Percentiles rank a stretch among this genome's conserved stretches.
These are phyloP conservation scores for Imleria badia DNA, from an alignment of 768 basidiomycete species.

Conservation along the genomic window DNA sequence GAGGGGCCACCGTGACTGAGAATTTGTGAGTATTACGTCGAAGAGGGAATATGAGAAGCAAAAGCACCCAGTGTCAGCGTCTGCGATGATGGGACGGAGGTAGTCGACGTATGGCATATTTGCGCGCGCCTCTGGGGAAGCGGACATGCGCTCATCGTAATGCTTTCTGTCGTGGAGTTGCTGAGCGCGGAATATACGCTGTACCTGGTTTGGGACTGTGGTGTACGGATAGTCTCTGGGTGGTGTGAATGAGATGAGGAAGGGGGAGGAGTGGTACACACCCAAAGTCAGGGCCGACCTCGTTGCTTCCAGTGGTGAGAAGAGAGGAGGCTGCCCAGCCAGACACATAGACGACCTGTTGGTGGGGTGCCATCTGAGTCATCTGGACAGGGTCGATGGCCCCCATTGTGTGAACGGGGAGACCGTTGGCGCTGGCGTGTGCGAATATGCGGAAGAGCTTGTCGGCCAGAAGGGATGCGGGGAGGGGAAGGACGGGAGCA, in stretches of 20 bases:
- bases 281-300: constrained; percentile 93
- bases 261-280: constrained; percentile 21
- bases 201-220: constrained; percentile 94
- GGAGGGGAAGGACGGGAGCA: constrained; percentile 73
- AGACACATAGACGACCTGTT: constrained; percentile 88
- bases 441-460: constrained; percentile 75
- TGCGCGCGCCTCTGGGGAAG: constrained; percentile 59
- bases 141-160: constrained; percentile 79
- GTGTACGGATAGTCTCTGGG: constrained; percentile 91
- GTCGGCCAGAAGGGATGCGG: constrained; percentile 76
- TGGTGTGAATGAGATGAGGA: neutral
- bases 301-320: constrained; percentile 86
- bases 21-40: constrained; percentile 6
- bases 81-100: constrained; percentile 89
- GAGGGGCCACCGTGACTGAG: constrained; percentile 88
- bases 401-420: constrained; percentile 88
- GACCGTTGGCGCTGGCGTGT: constrained; percentile 57
- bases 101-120: constrained; percentile 84
- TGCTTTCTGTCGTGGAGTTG: constrained; percentile 92
- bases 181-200: constrained; percentile 88
- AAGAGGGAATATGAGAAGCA: neutral
- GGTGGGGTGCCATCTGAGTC: constrained; percentile 89
- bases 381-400: constrained; percentile 93
- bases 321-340: constrained; percentile 90
- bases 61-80: constrained; percentile 88